A percentile compares a stretch with the other conserved stretches of the same genome.
Evolutionary conservation across 805 yeast genomes (phyloP).

Genomic region (Kregervanrija fluxuum): DNA sequence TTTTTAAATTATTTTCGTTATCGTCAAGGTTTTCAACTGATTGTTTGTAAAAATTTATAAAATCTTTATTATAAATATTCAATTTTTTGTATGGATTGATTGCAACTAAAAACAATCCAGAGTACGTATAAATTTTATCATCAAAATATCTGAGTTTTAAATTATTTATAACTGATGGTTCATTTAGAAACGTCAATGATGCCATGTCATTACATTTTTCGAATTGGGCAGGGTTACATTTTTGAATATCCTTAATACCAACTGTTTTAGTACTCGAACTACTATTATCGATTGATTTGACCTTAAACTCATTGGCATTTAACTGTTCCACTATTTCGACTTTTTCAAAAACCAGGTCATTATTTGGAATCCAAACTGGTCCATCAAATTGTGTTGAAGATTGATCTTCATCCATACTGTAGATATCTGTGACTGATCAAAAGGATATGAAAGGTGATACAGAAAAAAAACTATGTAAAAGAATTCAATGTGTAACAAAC

Average conservation of each 20-base stretch:
- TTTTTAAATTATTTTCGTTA: slow-evolving; percentile 15
- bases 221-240: slow-evolving; percentile 83
- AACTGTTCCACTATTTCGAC: slow-evolving; percentile 46
- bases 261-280: slow-evolving; percentile 24
- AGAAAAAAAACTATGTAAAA: too few relatives aligned
- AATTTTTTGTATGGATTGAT: slow-evolving; percentile 82
- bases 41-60: slow-evolving; percentile 41
- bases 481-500: too few relatives aligned
- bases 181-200: slow-evolving; percentile 86
- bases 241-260: slow-evolving; percentile 40
- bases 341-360: slow-evolving; percentile 46
- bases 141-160: slow-evolving; percentile 67
- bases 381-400: slow-evolving; percentile 24
- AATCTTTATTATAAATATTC: slow-evolving; percentile 59
- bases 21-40: slow-evolving; percentile 2
- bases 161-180: slow-evolving; percentile 90
- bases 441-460: too few relatives aligned
- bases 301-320: slow-evolving; percentile 30
- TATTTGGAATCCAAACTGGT: slow-evolving; percentile 76
- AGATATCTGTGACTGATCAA: too few relatives aligned
- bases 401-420: too few relatives aligned
- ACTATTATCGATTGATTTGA: slow-evolving; percentile 8
- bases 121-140: slow-evolving; percentile 83
- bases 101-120: slow-evolving; percentile 93
- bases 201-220: slow-evolving; percentile 94